These are phyloP conservation scores for Curvularia sp. DNA, from an alignment of 2,329 filamentous ascomycete species.

Conservation along the genomic window DNA sequence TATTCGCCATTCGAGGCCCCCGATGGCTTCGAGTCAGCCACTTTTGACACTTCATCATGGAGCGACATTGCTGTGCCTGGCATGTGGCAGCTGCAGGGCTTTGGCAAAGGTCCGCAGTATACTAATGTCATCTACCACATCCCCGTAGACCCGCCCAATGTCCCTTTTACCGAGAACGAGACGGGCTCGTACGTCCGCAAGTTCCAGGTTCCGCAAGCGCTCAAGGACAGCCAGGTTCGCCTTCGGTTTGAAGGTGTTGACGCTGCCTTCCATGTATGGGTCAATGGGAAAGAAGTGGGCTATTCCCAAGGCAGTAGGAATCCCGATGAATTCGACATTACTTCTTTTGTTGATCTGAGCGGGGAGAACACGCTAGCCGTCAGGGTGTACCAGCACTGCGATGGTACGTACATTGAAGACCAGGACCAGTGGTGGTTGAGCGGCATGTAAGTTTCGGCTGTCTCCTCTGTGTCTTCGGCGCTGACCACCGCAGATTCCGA, in stretches of 20 bases:
- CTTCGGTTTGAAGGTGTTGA: conserved; percentile 76
- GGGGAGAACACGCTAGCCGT: conserved; percentile 66
- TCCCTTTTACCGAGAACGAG: conserved; percentile 67
- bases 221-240: conserved; percentile 63
- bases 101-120: conserved; percentile 69
- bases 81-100: conserved; percentile 74
- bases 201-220: conserved; percentile 62
- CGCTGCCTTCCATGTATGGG: conserved; percentile 72
- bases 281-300: conserved; percentile 70
- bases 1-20: conserved; percentile 49
- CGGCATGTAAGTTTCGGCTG: conserved; percentile 51
- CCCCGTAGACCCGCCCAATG: conserved; percentile 68
- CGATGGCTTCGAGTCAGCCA: conserved; percentile 41
- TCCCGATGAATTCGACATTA: conserved; percentile 73
- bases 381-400: conserved; percentile 74
- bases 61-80: conserved; percentile 67
- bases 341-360: conserved; percentile 56
- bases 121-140: conserved; percentile 73
- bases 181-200: conserved; percentile 67
- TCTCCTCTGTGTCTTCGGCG: not conserved
- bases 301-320: conserved; percentile 75
- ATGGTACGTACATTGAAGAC: conserved; percentile 74
- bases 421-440: conserved; percentile 74
- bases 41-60: conserved; percentile 55
- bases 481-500: conserved; percentile 64